Percentiles rank a stretch among this genome's conserved stretches.
Evolutionary conservation across 2,329 filamentous ascomycete species (phyloP).

Genomic region (Penicillium sp.): DNA sequence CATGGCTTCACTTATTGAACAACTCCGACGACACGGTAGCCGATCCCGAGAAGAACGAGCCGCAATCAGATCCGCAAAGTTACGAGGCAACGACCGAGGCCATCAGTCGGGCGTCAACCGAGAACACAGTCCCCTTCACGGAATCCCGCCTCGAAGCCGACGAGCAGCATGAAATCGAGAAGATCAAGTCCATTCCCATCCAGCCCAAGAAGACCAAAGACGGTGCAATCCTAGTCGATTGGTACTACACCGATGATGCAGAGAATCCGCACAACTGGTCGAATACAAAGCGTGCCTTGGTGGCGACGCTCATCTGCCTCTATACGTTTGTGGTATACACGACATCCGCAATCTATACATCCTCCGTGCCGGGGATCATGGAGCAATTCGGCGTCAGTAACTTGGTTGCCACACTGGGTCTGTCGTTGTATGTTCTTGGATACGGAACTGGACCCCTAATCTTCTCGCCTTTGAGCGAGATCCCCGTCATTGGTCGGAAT

Average conservation of each 20-base stretch:
- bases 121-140: conserved; percentile 7
- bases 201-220: conserved; percentile 37
- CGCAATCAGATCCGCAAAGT: background rate
- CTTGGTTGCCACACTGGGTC: conserved; percentile 32
- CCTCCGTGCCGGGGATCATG: conserved; percentile 30
- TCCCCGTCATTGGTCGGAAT: conserved; percentile 67
- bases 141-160: conserved; percentile 35
- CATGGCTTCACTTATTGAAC: conserved; percentile 25
- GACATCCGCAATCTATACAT: conserved; percentile 36
- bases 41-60: background rate
- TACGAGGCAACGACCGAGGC: conserved; percentile 1
- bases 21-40: background rate
- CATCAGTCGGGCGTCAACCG: conserved; percentile 17
- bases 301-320: conserved; percentile 28
- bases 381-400: conserved; percentile 31
- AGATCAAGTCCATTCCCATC: conserved; percentile 35
- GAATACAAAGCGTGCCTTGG: conserved; percentile 30
- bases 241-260: conserved; percentile 33
- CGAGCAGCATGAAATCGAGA: conserved; percentile 27
- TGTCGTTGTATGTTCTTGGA: conserved; percentile 38
- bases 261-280: conserved; percentile 40
- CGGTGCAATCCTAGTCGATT: conserved; percentile 40
- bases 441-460: conserved; percentile 65
- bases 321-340: conserved; percentile 45
- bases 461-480: conserved; percentile 67